phyloP scores from a whole-genome alignment of 129 eudicot genomes.

The Artemisia annua region DNA sequence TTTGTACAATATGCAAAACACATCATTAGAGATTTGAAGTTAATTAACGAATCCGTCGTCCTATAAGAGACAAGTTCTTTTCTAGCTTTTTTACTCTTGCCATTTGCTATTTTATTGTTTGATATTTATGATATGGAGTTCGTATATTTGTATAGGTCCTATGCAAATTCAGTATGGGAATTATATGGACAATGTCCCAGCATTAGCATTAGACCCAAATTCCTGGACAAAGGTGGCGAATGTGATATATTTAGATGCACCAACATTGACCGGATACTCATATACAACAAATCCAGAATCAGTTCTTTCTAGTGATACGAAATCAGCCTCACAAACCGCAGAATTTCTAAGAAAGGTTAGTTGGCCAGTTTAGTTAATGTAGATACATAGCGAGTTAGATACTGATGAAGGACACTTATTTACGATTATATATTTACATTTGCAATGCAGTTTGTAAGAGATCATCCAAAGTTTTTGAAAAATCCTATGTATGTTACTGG shows the following conservation, averaged over 20 bases:
- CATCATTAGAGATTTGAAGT: too few relatives aligned
- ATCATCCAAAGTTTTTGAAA: constrained; percentile 5
- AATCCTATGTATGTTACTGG: background rate
- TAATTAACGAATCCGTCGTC: too few relatives aligned
- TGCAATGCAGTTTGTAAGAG: background rate
- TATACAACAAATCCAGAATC: constrained; percentile 22
- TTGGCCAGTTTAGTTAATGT: background rate
- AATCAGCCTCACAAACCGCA: constrained; percentile 27
- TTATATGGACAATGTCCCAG: constrained; percentile 21
- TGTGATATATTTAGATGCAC: constrained; percentile 41
- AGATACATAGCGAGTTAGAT: background rate
- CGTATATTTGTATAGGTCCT: constrained; percentile 8
- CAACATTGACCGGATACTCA: constrained; percentile 37
- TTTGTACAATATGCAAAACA: too few relatives aligned
- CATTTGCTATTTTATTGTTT: too few relatives aligned
- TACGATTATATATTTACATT: too few relatives aligned
- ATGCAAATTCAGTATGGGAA: constrained; percentile 14
- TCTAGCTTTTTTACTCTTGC: too few relatives aligned
- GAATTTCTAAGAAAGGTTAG: constrained; percentile 43
- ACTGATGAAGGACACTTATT: background rate
- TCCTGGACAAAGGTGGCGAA: constrained; percentile 42
- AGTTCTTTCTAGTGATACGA: constrained; percentile 21
- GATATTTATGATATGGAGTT: background rate
- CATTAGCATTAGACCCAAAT: constrained; percentile 22
- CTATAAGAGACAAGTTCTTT: too few relatives aligned